Base-by-base conservation (phyloP, 129 eudicot genomes). In the Pulicaria dysenterica region DNA sequence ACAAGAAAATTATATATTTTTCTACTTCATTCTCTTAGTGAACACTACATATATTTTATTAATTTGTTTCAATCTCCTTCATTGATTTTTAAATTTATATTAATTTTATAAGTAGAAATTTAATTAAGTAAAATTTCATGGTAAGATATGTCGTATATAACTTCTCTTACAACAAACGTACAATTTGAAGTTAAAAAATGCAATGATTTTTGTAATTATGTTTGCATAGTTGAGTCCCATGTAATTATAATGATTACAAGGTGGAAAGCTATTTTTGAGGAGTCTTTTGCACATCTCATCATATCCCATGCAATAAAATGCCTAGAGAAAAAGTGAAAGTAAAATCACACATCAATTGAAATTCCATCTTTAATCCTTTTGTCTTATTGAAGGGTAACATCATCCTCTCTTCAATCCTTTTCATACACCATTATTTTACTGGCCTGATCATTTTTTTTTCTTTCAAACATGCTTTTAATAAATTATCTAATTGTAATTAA, bases 281-380 rank as follows among this genome's bases (percentile, higher is more conserved):
- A 76, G 58, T 69, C 80, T 76, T 76, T 58, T 57, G 68, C 50
- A 67, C 80, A 67, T 76, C 74, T 44, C 5, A 67, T 67, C 80
- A 53, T 14, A 64, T 75, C 44, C 24, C 3, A 47, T 57, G 43
- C 80, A 56, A 66, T 16, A 67, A 73, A 57, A 67, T 67, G 74
- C 74, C 80, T 67, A 46, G 80, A 76, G 74, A 67, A 68, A 76
- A 76, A 67, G 80, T 67, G 59, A 66, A 76, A 76, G 74, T 67
- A 24, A 55, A 73, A 39, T 62, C 66, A 67, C 64, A 31, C 56
- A 5, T 65, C 72, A 65, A 47, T 34, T 65, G 59, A 60, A 62
- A 69, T 5, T 6, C 37, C 37, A 45, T 1, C 49, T 8, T 68
- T 38, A 36, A 31, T 49, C 17, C 54, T 9, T 5, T 61, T 64